Evolutionary conservation across 495 filamentous ascomycete species (phyloP).

Genomic region (Aspergillus funiculosus): DNA sequence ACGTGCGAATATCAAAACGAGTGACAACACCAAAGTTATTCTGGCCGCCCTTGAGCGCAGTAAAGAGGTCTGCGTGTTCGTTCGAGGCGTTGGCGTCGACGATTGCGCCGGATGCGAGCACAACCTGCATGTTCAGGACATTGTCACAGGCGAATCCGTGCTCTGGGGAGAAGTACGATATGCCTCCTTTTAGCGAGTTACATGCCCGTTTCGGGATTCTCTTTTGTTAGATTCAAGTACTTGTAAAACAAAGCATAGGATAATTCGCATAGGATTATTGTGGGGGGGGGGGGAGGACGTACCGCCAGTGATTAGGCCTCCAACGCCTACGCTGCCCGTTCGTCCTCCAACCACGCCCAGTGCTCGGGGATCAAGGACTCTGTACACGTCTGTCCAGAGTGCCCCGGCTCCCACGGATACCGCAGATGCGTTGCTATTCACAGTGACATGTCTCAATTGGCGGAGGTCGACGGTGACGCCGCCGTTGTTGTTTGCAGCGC

Average conservation of each 20-base stretch:
- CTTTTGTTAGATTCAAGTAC: too few relatives aligned
- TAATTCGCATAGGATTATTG: too few relatives aligned
- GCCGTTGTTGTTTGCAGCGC: constrained; percentile 19
- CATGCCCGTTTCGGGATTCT: too few relatives aligned
- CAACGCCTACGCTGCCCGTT: constrained; percentile 48
- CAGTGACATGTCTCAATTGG: neutral
- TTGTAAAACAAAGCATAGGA: too few relatives aligned
- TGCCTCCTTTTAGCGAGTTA: too few relatives aligned
- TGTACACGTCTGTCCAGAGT: constrained; percentile 43
- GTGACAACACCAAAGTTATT: constrained; percentile 2
- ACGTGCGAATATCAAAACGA: neutral
- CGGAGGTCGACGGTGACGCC: constrained; percentile 26
- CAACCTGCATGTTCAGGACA: constrained; percentile 32
- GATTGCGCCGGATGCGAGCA: neutral
- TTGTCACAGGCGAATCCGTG: constrained; percentile 50
- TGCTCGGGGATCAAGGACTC: constrained; percentile 40
- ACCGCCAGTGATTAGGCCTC: constrained; percentile 43
- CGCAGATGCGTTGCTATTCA: constrained; percentile 3
- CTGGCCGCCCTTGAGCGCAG: neutral
- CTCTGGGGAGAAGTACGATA: constrained; percentile 38
- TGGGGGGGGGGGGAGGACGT: too few relatives aligned
- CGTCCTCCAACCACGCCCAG: constrained; percentile 53
- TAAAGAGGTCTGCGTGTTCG: neutral
- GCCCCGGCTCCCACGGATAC: constrained; percentile 27
- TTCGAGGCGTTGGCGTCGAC: neutral